Base-by-base conservation (phyloP, 2,329 filamentous ascomycete species). In the Beauveria scarabaeidicola region DNA sequence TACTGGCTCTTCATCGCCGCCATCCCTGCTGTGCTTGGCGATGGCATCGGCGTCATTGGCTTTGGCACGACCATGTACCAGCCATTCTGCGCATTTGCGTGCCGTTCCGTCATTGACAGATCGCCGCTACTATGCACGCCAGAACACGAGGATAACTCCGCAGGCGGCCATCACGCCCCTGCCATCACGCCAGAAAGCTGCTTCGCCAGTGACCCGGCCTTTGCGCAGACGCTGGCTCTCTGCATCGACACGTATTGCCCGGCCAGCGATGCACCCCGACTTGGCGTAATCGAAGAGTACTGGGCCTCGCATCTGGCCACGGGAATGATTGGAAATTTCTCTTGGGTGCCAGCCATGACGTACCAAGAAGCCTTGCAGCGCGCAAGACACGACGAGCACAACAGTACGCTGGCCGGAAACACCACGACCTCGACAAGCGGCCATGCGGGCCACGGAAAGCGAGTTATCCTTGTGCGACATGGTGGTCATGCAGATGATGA, bases 41-140 rank as follows among this genome's bases (percentile, higher is more conserved):
- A 68, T 17, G 67, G 67, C 2, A 59, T 52, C 4, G 72, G 72
- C 40, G 59, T 73, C 19, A 69, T 74, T 38, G 72, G 72, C 53
- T 69, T 66, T 61, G 72, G 72, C 13, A 74, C 72, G 58, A 68
- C 65, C 0, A 69, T 74, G 63, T 74, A 71, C 63, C 57, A 72
- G 10, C 72, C 72, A 10, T 63, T 68, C 1, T 75, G 73, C 61
- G 67, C 70, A 1, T 73, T 71, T 41, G 70, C 71, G 5, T 74
- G 72, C 36, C 71, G 72, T 10, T 62, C 61, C 19, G 65, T 71
- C 40, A 58, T 73, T 51, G 59, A 61, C 48, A 62, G 60, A 13
- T 66, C 66, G 29, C 55, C 61, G n/a, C 63, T 74, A 2, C 59
- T 61, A 1, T 73, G 71, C 64, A 72, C 69, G n/a, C 69, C 70